Evolutionary conservation across 495 filamentous ascomycete genomes (phyloP).

Genomic region (Hypoxylon subgilvum): DNA sequence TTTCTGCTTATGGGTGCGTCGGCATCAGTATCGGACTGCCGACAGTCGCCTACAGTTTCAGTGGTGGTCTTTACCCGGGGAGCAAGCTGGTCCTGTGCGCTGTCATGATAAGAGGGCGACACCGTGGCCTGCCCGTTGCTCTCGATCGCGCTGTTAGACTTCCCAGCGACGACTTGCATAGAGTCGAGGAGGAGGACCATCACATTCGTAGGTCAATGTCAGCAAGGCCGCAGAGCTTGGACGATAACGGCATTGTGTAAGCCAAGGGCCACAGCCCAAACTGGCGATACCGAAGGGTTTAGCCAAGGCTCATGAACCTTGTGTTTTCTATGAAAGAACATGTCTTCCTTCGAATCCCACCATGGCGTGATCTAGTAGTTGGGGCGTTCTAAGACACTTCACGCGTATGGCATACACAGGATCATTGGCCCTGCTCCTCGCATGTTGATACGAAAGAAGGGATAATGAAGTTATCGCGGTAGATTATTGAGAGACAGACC

Average conservation of each 20-base stretch:
- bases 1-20: slow-evolving; percentile 84
- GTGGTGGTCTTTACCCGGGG: slow-evolving; percentile 70
- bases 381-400: no score
- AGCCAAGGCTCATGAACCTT: no score
- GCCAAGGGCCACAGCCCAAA: not conserved
- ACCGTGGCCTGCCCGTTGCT: slow-evolving; percentile 80
- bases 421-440: no score
- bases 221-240: slow-evolving; percentile 36
- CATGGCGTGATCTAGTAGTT: no score
- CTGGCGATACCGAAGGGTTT: not conserved
- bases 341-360: not conserved
- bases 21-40: slow-evolving; percentile 78
- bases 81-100: slow-evolving; percentile 79
- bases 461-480: no score
- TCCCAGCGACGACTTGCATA: slow-evolving; percentile 63
- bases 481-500: no score
- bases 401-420: no score
- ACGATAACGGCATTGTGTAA: slow-evolving; percentile 11
- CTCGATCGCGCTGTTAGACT: slow-evolving; percentile 80
- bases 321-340: not conserved
- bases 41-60: slow-evolving; percentile 71
- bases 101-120: slow-evolving; percentile 79
- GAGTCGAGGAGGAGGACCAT: slow-evolving; percentile 52
- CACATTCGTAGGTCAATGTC: slow-evolving; percentile 48
- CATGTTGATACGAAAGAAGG: no score